phyloP scores from a whole-genome alignment of 2,329 filamentous ascomycete species.

The Lecanicillium sp. region DNA sequence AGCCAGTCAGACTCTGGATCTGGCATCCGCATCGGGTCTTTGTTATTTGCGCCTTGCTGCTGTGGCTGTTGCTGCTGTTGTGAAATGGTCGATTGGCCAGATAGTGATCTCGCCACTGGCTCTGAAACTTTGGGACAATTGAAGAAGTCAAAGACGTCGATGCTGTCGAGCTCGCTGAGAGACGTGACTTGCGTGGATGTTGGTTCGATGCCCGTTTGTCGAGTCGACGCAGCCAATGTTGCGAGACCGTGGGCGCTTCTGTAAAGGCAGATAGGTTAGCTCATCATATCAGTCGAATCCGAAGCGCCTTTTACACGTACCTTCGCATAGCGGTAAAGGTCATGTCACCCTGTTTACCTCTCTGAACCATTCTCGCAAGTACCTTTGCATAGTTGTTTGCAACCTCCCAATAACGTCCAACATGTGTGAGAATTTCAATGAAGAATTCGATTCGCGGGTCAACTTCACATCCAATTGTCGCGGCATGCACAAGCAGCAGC shows the following conservation, averaged over 20 bases:
- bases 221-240: constrained; percentile 24
- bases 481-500: constrained; percentile 31
- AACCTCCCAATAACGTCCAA: constrained; percentile 35
- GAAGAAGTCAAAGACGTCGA: constrained; percentile 38
- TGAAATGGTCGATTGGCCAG: constrained; percentile 16
- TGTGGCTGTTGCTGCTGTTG: constrained; percentile 17
- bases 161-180: constrained; percentile 31
- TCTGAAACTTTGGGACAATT: constrained; percentile 29
- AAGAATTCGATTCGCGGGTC: constrained; percentile 34
- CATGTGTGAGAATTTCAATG: constrained; percentile 30
- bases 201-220: constrained; percentile 28
- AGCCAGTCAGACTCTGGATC: constrained; percentile 25
- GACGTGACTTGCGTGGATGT: constrained; percentile 30
- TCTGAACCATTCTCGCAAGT: constrained; percentile 28
- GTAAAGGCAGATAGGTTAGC: constrained; percentile 3
- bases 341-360: constrained; percentile 25
- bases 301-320: constrained; percentile 15
- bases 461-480: constrained; percentile 25
- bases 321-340: constrained; percentile 31
- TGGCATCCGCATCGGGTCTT: constrained; percentile 17
- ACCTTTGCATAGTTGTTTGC: constrained; percentile 33
- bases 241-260: constrained; percentile 32
- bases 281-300: neutral
- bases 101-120: constrained; percentile 9
- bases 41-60: constrained; percentile 13